Conservation (phyloP, 2,329 filamentous ascomycete genomes). For the Septoria petroselini region DNA sequence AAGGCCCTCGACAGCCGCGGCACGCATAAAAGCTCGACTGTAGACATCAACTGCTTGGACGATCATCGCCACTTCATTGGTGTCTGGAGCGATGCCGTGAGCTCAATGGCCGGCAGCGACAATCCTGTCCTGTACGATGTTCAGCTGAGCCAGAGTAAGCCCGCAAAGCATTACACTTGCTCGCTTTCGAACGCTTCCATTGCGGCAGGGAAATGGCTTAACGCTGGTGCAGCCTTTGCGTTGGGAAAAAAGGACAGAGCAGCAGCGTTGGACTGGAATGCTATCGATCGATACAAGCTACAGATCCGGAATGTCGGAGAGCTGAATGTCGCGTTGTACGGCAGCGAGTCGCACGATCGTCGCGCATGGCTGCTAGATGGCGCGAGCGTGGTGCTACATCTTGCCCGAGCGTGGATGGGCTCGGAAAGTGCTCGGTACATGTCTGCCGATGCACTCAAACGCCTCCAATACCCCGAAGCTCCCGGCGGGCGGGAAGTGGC, state of each 20-base stretch:
- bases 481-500: not conserved
- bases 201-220: not conserved
- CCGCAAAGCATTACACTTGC: not conserved
- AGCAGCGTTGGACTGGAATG: not conserved
- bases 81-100: not conserved
- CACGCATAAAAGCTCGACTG: not conserved
- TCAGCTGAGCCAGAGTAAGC: not conserved
- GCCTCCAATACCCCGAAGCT: not conserved
- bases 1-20: not conserved
- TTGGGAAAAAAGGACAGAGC: not conserved
- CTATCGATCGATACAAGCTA: not conserved
- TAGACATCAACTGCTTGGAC: not conserved
- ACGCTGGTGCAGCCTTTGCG: not conserved
- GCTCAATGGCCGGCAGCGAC: not conserved
- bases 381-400: not conserved
- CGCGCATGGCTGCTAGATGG: not conserved
- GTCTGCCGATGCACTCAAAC: not conserved
- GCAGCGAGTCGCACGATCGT: not conserved
- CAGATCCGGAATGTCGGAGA: not conserved
- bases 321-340: not conserved
- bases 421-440: not conserved
- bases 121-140: not conserved
- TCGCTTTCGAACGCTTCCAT: not conserved
- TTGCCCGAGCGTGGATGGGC: not conserved
- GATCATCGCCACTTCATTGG: not conserved